phyloP scores from a whole-genome alignment of 306 rosid species.

The Cucurbita pepo region DNA sequence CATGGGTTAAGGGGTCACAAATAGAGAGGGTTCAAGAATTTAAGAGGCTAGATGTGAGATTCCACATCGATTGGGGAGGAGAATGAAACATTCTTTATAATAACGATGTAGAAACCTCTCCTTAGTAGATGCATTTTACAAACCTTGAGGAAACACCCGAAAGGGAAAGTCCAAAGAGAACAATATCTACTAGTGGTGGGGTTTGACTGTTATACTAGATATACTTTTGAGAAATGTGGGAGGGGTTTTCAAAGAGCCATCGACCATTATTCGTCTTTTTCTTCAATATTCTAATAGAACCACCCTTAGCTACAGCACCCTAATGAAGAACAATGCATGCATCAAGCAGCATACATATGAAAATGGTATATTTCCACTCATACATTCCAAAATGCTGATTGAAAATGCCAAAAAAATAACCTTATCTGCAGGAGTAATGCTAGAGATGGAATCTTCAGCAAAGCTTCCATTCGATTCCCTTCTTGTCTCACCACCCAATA shows the following conservation, averaged over 20 bases:
- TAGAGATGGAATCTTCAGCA: constrained; percentile 60
- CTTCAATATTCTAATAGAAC: background rate
- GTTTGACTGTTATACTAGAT: too few relatives aligned
- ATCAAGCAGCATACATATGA: background rate
- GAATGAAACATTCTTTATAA: too few relatives aligned
- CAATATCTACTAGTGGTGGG: too few relatives aligned
- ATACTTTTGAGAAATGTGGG: background rate
- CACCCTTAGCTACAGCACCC: background rate
- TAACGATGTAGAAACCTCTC: too few relatives aligned
- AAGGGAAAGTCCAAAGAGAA: too few relatives aligned
- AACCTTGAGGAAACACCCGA: too few relatives aligned
- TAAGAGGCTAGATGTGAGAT: background rate
- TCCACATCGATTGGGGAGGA: too few relatives aligned
- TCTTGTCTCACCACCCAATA: constrained; percentile 69
- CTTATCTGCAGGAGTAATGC: constrained; percentile 67
- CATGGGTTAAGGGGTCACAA: background rate
- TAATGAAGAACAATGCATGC: background rate
- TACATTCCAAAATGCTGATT: background rate
- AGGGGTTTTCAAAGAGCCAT: background rate
- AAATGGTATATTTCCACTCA: background rate
- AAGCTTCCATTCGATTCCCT: constrained; percentile 60
- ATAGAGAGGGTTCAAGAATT: background rate
- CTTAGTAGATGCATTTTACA: too few relatives aligned
- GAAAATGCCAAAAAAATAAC: constrained; percentile 14
- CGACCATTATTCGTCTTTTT: background rate